phyloP scores from a whole-genome alignment of 257 asterid genomes.

The Nicotiana attenuata region DNA sequence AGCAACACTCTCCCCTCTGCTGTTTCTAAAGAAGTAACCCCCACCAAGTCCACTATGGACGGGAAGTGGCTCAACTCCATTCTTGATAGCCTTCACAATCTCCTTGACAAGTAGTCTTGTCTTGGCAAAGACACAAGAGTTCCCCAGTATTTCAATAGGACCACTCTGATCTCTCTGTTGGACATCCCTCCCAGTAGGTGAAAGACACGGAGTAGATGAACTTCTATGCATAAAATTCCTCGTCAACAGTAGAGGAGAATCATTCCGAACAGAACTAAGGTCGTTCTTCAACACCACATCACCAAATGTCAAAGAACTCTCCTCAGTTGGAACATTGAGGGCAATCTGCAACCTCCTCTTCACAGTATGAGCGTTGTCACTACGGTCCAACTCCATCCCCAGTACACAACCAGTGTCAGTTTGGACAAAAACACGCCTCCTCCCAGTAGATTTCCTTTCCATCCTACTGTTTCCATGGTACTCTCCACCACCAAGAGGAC shows the following conservation, averaged over 20 bases:
- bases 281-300: constrained; percentile 83
- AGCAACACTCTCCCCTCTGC: constrained; percentile 80
- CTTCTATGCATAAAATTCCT: constrained; percentile 84
- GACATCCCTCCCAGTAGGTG: constrained; percentile 76
- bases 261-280: constrained; percentile 78
- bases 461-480: constrained; percentile 56
- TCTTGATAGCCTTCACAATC: constrained; percentile 71
- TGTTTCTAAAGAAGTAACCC: constrained; percentile 78
- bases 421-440: constrained; percentile 89
- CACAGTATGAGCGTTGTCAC: constrained; percentile 85
- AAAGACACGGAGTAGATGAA: constrained; percentile 94
- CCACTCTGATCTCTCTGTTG: constrained; percentile 86
- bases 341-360: constrained; percentile 86
- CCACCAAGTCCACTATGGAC: constrained; percentile 94
- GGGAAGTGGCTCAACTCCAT: constrained; percentile 79
- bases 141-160: constrained; percentile 77
- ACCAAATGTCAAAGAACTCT: constrained; percentile 85
- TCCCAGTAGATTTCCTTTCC: constrained; percentile 55
- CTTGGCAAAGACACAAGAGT: constrained; percentile 41
- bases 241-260: constrained; percentile 77
- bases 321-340: constrained; percentile 76
- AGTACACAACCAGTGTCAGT: constrained; percentile 85
- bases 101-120: constrained; percentile 70
- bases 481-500: constrained; percentile 65
- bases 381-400: constrained; percentile 91